A percentile compares a stretch with the other conserved stretches of the same genome.
These are phyloP conservation scores for Xylaria sp. DNA, from an alignment of 2,329 filamentous ascomycete species.

Conservation along the genomic window DNA sequence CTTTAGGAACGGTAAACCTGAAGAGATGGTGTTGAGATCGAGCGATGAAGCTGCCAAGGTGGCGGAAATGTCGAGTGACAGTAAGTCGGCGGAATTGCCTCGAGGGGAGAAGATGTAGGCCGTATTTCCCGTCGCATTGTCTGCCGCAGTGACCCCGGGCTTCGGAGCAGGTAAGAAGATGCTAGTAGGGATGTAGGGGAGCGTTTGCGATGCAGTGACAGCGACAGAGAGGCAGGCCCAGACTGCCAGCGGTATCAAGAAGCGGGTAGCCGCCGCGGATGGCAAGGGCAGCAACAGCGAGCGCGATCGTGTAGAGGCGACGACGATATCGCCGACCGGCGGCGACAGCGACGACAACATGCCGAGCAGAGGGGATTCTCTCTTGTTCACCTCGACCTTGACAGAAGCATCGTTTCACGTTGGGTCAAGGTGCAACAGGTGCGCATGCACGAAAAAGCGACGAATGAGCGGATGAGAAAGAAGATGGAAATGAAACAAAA, in stretches of 20 bases:
- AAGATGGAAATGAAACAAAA: neutral
- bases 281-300: neutral
- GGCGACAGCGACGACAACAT: constrained; percentile 32
- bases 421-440: neutral
- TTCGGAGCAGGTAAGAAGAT: constrained; percentile 65
- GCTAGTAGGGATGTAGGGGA: constrained; percentile 80
- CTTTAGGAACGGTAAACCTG: constrained; percentile 67
- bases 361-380: constrained; percentile 36
- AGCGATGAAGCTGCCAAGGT: constrained; percentile 55
- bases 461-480: constrained; percentile 1
- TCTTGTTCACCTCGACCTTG: constrained; percentile 33
- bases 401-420: constrained; percentile 36
- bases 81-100: constrained; percentile 57
- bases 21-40: constrained; percentile 56
- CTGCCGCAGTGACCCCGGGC: constrained; percentile 42
- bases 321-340: constrained; percentile 32
- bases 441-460: constrained; percentile 6
- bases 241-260: constrained; percentile 29
- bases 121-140: constrained; percentile 48
- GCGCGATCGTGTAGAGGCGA: neutral
- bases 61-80: constrained; percentile 69
- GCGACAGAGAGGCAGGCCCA: constrained; percentile 27
- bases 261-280: constrained; percentile 33
- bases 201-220: constrained; percentile 51
- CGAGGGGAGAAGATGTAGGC: constrained; percentile 74